These are phyloP conservation scores for Aspergillus sp. DNA, from an alignment of 2,329 filamentous ascomycete species.

Conservation along the genomic window DNA sequence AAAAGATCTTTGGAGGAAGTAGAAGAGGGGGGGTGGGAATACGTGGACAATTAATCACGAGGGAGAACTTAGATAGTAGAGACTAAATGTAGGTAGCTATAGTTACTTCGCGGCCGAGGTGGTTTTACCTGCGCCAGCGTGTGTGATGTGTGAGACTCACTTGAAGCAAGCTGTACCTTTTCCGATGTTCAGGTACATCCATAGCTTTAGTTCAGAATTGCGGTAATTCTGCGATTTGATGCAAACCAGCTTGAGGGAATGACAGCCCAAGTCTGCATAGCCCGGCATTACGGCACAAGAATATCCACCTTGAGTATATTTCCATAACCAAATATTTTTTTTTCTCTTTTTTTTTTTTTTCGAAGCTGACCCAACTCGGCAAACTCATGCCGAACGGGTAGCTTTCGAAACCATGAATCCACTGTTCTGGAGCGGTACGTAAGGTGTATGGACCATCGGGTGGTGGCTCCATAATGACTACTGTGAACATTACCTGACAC, in stretches of 20 bases:
- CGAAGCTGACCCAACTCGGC: slow-evolving; percentile 13
- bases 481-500: neutral
- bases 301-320: neutral
- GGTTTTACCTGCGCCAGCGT: too few species aligned
- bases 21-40: neutral
- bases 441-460: neutral
- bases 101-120: neutral
- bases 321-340: neutral
- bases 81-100: neutral
- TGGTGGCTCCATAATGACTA: neutral
- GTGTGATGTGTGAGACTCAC: too few species aligned
- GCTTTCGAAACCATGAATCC: neutral
- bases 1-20: neutral
- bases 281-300: slow-evolving; percentile 14
- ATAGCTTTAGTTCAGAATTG: neutral
- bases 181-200: neutral
- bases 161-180: neutral
- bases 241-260: neutral
- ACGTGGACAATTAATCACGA: neutral
- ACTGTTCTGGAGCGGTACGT: too few species aligned
- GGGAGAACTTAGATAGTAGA: slow-evolving; percentile 7
- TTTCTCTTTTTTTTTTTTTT: neutral
- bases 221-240: neutral
- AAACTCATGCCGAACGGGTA: slow-evolving; percentile 18
- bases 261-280: slow-evolving; percentile 9